Evolutionary conservation across 768 basidiomycete species (phyloP), one percentile per base, ranked within the genome.

Genomic region (Mycena alexandri): DNA sequence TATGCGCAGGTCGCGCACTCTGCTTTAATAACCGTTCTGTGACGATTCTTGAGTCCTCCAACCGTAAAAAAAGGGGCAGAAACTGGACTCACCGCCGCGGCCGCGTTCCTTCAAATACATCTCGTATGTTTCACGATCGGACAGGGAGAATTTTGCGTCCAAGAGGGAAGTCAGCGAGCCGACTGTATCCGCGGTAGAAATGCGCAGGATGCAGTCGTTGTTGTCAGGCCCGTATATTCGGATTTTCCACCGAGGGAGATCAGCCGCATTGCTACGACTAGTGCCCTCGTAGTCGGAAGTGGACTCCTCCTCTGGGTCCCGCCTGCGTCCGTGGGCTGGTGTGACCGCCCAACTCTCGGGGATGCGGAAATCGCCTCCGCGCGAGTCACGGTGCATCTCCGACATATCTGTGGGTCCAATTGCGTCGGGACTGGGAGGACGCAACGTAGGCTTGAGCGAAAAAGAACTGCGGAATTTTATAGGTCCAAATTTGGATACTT

Each of bases 1-100:
- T 94, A 33, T 88, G 86, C 0, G 95, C 90, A 0, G 96, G 97
- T 42, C 87, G 82, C 78, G 98, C 97, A 0, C 88, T 89, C 12
- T 87, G 86, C 6, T 88, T 88, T 56, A 99, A 81, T 48, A 95
- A 83, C 12, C 97, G 90, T 74, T 99, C 96, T 97, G 74, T 14
- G 21, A 36, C 61, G 24, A 59, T 19, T 43, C 3, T 56, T n/a
- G 3, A 29, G 24, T 56, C 10, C 34, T 53, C 38, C 14, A 38
- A 64, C 33, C 12, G n/a, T 61, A 48, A 33, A 24, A 19, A 34
- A 46, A 29, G 16, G 53, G 38, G 17, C 38, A 62, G 42, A 65
- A 36, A 48, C 46, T 14, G 3, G 8, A 79, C 87, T 22, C 55
- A 93, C 93, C 93, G 78, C 92, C 29, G 29, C 29, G 77, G 56